Base-by-base conservation (phyloP, 2,329 filamentous ascomycete genomes). In the Calonectria pseudoreteaudii region DNA sequence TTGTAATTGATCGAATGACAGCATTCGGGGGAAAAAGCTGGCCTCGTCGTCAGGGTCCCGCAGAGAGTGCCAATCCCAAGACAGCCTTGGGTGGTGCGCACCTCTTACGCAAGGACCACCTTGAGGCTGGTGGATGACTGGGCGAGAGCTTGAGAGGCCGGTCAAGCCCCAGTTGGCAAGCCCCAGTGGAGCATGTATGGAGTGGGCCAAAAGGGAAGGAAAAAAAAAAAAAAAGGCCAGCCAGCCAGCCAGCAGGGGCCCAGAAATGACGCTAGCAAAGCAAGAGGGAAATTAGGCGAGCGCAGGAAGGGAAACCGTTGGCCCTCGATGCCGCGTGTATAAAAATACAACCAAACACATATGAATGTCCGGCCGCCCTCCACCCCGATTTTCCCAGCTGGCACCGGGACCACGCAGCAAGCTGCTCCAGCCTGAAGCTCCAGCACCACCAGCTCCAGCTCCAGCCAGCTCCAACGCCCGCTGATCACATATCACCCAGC, bases 271-370 rank as follows among this genome's bases (percentile, higher is more conserved):
- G 80, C 82, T 83, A 83, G 77, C 74, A 72, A 80, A 78, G 76
- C 79, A 82, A 81, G 78, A 82, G 79, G 82, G 82, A 83, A 82
- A 83, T 83, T 84, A 84, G 82, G 83, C 83, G 83, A 84, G 80
- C 75, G 68, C 77, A 80, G 69, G 76, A 77, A 77, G 80, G 77
- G 79, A 82, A 82, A 81, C 81, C 79, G 83, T 84, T 84, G 83
- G 83, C 78, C 76, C 79, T 77, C 75, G 74, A 80, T 77, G 80
- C 76, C 80, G 80, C 84, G 84, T 85, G 85, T 86, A 86, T 86
- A 86, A 86, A 86, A 86, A 84, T 86, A 84, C 83, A 86, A 80
- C 82, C 80, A 83, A 70, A 83, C 83, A 84, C 84, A 85, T 85
- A 86, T 86, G 84, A 85, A 85, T 84, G 83, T 82, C 83, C 74